These are phyloP conservation scores for Meyerozyma sp. DNA, from an alignment of 1,139 yeast species.

Conservation along the genomic window DNA sequence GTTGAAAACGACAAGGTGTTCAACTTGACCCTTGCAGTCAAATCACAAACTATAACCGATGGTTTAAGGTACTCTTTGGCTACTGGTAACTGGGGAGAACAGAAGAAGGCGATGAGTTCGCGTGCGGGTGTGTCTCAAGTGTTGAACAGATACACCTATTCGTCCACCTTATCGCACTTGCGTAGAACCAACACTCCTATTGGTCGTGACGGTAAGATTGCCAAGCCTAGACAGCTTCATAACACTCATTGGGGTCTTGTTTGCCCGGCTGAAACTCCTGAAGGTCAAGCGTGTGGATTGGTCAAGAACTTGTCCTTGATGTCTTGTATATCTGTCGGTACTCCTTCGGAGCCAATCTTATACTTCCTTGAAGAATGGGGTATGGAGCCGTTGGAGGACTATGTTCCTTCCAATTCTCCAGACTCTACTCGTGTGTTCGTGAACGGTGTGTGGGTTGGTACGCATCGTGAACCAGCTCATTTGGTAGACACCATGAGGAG, in stretches of 20 bases:
- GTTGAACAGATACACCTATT: conserved; percentile 92
- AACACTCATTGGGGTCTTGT: conserved; percentile 99
- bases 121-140: conserved; percentile 99
- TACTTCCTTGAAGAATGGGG: conserved; percentile 98
- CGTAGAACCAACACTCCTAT: conserved; percentile 98
- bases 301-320: conserved; percentile 92
- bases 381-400: conserved; percentile 95
- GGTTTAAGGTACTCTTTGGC: conserved; percentile 97
- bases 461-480: conserved; percentile 91
- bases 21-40: conserved; percentile 92
- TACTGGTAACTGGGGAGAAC: conserved; percentile 99
- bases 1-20: conserved; percentile 97
- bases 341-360: conserved; percentile 92
- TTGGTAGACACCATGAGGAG: conserved; percentile 87
- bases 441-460: conserved; percentile 99
- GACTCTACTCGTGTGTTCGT: conserved; percentile 93
- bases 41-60: conserved; percentile 93
- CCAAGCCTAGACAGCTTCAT: conserved; percentile 97
- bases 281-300: conserved; percentile 99
- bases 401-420: conserved; percentile 87
- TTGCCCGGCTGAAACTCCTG: conserved; percentile 99
- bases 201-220: conserved; percentile 97
- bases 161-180: conserved; percentile 94
- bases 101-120: conserved; percentile 97
- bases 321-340: conserved; percentile 97